Percentiles rank a stretch among this genome's conserved stretches.
phyloP scores from a whole-genome alignment of 176 grass and related monocot genomes.

The Phyllostachys edulis region DNA sequence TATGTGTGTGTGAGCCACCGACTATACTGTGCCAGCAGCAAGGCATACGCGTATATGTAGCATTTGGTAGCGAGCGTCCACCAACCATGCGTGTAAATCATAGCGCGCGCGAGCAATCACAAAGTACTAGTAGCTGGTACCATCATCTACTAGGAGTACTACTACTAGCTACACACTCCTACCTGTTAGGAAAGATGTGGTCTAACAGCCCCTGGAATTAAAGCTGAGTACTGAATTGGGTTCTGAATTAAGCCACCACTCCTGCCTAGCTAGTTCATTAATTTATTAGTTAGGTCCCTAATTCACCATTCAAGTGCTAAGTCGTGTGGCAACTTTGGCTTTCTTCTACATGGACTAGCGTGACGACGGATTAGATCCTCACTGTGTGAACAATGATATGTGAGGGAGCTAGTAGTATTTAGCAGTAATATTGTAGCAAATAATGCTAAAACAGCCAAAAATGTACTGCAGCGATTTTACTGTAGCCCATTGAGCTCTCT shows the following conservation, averaged over 20 bases:
- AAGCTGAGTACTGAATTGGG: not conserved
- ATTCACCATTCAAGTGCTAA: not conserved
- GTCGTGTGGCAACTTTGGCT: not conserved
- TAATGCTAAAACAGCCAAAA: no score
- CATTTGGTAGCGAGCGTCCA: conserved; percentile 7
- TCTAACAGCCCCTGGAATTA: not conserved
- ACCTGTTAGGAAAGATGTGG: not conserved
- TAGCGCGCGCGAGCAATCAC: not conserved
- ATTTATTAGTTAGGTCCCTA: not conserved
- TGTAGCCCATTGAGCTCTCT: no score
- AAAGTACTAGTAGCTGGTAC: not conserved
- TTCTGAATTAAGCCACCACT: not conserved
- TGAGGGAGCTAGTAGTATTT: no score
- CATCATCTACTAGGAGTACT: not conserved
- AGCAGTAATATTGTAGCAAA: no score
- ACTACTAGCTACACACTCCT: not conserved
- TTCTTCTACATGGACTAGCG: not conserved
- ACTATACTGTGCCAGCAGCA: not conserved
- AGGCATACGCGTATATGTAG: not conserved
- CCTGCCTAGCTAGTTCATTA: not conserved
- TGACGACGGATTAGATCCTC: no score
- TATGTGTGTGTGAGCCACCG: not conserved
- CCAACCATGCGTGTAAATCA: not conserved
- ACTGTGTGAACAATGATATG: no score
- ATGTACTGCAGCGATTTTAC: no score